A percentile compares a stretch with the other conserved stretches of the same genome.
Conservation (phyloP, 441 rosid genomes). For the Gossypium laxum region DNA sequence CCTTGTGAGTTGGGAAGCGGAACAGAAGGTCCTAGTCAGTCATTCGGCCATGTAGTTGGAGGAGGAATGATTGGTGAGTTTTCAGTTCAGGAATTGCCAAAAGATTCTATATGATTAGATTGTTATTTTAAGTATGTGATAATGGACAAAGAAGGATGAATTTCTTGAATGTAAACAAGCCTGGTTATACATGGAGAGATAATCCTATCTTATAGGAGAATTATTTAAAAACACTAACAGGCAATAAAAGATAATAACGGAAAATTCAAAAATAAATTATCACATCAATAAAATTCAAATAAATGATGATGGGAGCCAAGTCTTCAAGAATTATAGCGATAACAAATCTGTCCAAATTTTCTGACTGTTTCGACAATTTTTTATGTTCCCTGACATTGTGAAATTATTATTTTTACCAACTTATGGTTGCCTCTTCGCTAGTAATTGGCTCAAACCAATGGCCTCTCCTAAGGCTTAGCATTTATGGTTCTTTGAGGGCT, state of each 20-base stretch:
- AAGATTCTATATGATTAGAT: background rate
- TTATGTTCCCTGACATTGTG: conserved; percentile 1
- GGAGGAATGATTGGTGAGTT: conserved; percentile 91
- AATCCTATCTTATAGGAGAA: no score
- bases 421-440: conserved; percentile 27
- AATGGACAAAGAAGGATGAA: no score
- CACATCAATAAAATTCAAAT: no score
- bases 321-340: background rate
- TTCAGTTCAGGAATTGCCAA: background rate
- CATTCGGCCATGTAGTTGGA: conserved; percentile 60
- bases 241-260: no score
- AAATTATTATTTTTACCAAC: conserved; percentile 8
- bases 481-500: conserved; percentile 67
- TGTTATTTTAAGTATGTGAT: background rate
- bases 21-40: conserved; percentile 65
- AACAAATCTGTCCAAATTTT: conserved; percentile 1
- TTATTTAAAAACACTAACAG: no score
- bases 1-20: conserved; percentile 99
- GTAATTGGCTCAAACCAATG: conserved; percentile 87
- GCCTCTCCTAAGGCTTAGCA: conserved; percentile 67
- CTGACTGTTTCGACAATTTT: background rate
- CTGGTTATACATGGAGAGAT: no score
- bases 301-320: background rate
- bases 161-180: no score
- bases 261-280: no score